phyloP scores from a whole-genome alignment of 768 basidiomycete genomes.

The Psilocybe sp. region DNA sequence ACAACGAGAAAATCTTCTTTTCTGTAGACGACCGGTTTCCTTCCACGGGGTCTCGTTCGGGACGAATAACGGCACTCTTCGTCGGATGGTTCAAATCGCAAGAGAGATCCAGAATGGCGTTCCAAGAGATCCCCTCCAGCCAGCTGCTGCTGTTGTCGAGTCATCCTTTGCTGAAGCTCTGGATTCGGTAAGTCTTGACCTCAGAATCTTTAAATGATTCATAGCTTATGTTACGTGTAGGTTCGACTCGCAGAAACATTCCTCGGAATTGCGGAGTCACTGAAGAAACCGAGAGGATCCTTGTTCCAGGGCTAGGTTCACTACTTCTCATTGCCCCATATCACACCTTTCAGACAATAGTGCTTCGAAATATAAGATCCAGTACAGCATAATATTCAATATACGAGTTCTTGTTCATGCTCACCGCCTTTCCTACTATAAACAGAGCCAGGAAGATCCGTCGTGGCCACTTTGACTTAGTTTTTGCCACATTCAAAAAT shows the following conservation, averaged over 20 bases:
- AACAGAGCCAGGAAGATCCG: no score
- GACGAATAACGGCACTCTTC: slow-evolving; percentile 24
- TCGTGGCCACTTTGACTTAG: no score
- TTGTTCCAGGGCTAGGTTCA: slow-evolving; percentile 14
- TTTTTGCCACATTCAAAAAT: no score
- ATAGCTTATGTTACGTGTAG: slow-evolving; percentile 22
- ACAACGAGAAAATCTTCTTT: not conserved
- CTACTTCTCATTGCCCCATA: no score
- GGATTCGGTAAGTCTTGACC: no score
- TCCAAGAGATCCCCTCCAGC: slow-evolving; percentile 17
- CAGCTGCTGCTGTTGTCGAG: not conserved
- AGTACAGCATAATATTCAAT: no score
- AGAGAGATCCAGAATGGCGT: slow-evolving; percentile 41
- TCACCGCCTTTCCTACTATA: no score
- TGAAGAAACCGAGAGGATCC: slow-evolving; percentile 53
- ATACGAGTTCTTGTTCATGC: no score
- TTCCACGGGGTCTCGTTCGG: slow-evolving; percentile 64
- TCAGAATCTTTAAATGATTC: no score
- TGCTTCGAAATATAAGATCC: no score
- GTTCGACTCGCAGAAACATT: slow-evolving; percentile 56
- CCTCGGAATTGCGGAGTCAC: slow-evolving; percentile 53
- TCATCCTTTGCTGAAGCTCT: slow-evolving; percentile 1
- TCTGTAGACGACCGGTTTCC: slow-evolving; percentile 47
- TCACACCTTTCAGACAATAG: no score
- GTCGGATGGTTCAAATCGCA: slow-evolving; percentile 53